These are phyloP conservation scores for Domatiomyces globalis DNA, from an alignment of 2,329 filamentous ascomycete genomes.

Conservation along the genomic window DNA sequence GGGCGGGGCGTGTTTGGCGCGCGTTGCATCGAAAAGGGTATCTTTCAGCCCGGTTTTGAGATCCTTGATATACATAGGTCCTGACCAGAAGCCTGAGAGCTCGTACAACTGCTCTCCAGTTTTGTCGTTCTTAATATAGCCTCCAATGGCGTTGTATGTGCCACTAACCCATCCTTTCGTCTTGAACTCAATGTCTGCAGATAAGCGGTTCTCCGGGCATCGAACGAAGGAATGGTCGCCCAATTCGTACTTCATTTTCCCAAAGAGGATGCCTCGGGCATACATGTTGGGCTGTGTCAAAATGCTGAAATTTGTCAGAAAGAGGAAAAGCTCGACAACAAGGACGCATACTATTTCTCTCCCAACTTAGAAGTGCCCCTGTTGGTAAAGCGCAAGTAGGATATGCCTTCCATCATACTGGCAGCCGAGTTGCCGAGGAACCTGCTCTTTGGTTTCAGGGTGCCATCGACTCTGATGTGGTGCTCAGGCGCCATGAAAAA, in stretches of 20 bases:
- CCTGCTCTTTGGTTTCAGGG: slow-evolving; percentile 82
- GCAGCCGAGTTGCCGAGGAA: slow-evolving; percentile 95
- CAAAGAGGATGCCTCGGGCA: slow-evolving; percentile 86
- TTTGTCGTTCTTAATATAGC: slow-evolving; percentile 73
- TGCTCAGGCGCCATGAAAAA: slow-evolving; percentile 96
- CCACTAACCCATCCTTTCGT: slow-evolving; percentile 95
- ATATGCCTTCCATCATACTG: slow-evolving; percentile 95
- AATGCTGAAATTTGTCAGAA: slow-evolving; percentile 42
- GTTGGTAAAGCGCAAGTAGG: slow-evolving; percentile 70
- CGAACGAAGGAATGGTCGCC: slow-evolving; percentile 59
- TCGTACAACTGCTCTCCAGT: slow-evolving; percentile 83
- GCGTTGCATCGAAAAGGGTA: slow-evolving; percentile 73
- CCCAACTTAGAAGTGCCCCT: slow-evolving; percentile 52
- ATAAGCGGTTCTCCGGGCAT: slow-evolving; percentile 74
- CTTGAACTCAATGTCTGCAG: slow-evolving; percentile 93
- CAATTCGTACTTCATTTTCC: slow-evolving; percentile 99
- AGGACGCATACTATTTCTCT: slow-evolving; percentile 68
- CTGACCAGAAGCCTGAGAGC: slow-evolving; percentile 82
- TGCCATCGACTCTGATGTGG: slow-evolving; percentile 87
- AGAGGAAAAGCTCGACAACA: background rate
- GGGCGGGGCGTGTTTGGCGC: slow-evolving; percentile 62
- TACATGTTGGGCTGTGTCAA: slow-evolving; percentile 99
- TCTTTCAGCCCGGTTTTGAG: slow-evolving; percentile 81
- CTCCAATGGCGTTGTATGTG: slow-evolving; percentile 91
- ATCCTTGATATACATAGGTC: slow-evolving; percentile 87